These are phyloP conservation scores for Colletotrichum acutatum DNA, from an alignment of 2,329 filamentous ascomycete genomes.

Conservation along the genomic window DNA sequence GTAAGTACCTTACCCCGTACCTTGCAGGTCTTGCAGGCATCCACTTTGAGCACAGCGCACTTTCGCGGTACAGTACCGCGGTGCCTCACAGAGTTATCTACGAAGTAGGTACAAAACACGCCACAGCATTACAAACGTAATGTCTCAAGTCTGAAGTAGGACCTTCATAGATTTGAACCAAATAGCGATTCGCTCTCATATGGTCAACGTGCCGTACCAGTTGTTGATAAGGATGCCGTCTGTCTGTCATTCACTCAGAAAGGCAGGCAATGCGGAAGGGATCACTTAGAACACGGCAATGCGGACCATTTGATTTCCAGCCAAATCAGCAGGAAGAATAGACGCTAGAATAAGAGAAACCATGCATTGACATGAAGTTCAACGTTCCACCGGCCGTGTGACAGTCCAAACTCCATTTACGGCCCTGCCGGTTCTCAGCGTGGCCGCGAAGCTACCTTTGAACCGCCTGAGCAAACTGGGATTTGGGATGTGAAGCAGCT, in stretches of 20 bases:
- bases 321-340: background rate
- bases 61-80: too few species aligned
- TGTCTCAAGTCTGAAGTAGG: background rate
- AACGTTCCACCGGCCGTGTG: constrained; percentile 21
- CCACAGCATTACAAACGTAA: too few species aligned
- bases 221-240: background rate
- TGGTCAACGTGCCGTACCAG: background rate
- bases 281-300: background rate
- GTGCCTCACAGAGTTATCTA: too few species aligned
- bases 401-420: constrained; percentile 29
- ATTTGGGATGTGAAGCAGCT: background rate
- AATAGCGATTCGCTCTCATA: background rate
- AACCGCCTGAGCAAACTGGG: background rate
- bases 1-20: background rate
- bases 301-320: background rate
- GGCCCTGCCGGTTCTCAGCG: constrained; percentile 3
- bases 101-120: too few species aligned
- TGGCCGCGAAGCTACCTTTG: constrained; percentile 16
- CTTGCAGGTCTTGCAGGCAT: background rate
- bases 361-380: constrained; percentile 3
- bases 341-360: background rate
- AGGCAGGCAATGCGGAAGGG: background rate
- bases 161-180: background rate
- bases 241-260: background rate
- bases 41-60: background rate